Conservation (phyloP, 176 grass and related monocot genomes). For the sorghum (Sorghum bicolor) region DNA sequence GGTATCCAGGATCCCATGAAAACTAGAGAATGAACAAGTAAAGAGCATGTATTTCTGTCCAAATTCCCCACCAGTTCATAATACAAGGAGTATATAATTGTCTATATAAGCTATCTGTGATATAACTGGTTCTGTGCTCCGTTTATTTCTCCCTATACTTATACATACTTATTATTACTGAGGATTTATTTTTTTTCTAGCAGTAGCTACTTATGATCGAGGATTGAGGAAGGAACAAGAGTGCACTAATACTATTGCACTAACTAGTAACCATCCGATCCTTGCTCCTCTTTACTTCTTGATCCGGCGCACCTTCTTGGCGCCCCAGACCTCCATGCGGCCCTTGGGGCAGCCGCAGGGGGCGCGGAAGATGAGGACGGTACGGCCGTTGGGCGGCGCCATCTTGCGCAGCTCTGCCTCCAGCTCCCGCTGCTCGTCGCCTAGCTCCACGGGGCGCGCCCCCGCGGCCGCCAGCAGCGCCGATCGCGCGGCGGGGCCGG, state of each 20-base stretch:
- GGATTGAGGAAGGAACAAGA: constrained; percentile 2
- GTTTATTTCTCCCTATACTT: constrained; percentile 46
- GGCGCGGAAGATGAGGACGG: constrained; percentile 81
- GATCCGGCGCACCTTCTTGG: constrained; percentile 84
- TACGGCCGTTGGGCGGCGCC: constrained; percentile 94
- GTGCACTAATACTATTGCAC: background rate
- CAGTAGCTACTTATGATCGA: background rate
- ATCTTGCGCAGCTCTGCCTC: constrained; percentile 95
- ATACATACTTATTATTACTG: background rate
- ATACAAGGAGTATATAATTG: constrained; percentile 30
- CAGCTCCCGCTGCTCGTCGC: constrained; percentile 71
- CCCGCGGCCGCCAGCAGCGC: constrained; percentile 62
- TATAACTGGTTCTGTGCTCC: constrained; percentile 29
- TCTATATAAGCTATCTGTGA: constrained; percentile 33
- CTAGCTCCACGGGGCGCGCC: constrained; percentile 56
- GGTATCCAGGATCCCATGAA: constrained; percentile 21
- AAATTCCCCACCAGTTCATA: constrained; percentile 18
- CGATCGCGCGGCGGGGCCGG: constrained; percentile 39
- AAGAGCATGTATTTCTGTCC: constrained; percentile 18
- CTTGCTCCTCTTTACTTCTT: constrained; percentile 56
- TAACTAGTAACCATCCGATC: background rate
- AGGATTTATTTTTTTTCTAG: constrained; percentile 2
- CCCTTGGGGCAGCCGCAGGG: constrained; percentile 82
- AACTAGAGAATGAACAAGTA: constrained; percentile 28
- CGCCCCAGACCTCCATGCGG: constrained; percentile 94